Evolutionary conservation across 2,329 filamentous ascomycete genomes (phyloP).

Genomic region (Verticillium longisporum): DNA sequence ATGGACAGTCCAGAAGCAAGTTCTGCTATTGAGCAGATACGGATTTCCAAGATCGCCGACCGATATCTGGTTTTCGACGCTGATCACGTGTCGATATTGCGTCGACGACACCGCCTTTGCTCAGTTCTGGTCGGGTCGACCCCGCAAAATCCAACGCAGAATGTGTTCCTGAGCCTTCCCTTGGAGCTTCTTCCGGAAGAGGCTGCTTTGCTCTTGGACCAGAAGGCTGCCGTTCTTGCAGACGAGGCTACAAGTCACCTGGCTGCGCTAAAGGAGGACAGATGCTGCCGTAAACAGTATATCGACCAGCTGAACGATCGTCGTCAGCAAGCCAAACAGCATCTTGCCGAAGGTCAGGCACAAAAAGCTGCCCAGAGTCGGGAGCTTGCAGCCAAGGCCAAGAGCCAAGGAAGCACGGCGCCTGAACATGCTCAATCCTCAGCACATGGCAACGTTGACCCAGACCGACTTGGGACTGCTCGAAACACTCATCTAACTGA

Average conservation of each 20-base stretch:
- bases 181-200: constrained; percentile 90
- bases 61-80: constrained; percentile 89
- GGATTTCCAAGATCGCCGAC: constrained; percentile 73
- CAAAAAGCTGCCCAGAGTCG: constrained; percentile 22
- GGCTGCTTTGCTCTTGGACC: constrained; percentile 71
- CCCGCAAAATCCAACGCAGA: constrained; percentile 90
- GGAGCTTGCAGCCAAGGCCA: constrained; percentile 16
- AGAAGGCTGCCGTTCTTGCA: constrained; percentile 68
- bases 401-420: constrained; percentile 10
- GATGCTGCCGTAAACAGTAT: constrained; percentile 55
- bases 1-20: not conserved
- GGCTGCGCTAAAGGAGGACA: constrained; percentile 51
- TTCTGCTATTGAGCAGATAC: constrained; percentile 40
- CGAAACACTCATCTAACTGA: not conserved
- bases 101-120: constrained; percentile 75
- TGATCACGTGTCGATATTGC: constrained; percentile 68
- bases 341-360: constrained; percentile 30
- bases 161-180: constrained; percentile 84
- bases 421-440: not conserved
- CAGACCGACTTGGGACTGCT: not conserved
- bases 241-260: constrained; percentile 72
- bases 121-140: constrained; percentile 82
- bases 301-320: constrained; percentile 46
- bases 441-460: not conserved
- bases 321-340: constrained; percentile 33